phyloP scores from a whole-genome alignment of 345 rosid species.

The Citrus glauca region DNA sequence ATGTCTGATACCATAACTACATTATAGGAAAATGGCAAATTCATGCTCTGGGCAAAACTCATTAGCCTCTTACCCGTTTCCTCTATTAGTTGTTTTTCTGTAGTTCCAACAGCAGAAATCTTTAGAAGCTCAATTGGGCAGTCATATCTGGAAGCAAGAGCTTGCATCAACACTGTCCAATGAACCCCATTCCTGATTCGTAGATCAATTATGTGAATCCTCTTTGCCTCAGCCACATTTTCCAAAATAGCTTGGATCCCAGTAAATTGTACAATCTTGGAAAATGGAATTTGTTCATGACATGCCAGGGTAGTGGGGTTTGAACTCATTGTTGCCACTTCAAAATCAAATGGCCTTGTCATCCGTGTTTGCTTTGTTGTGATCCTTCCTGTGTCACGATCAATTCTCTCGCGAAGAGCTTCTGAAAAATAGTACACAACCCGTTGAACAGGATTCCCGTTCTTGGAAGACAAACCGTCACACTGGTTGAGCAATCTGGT shows the following conservation, averaged over 20 bases:
- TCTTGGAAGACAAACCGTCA: slow-evolving; percentile 20
- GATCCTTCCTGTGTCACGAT: slow-evolving; percentile 30
- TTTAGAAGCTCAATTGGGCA: slow-evolving; percentile 37
- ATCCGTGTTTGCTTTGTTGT: not conserved
- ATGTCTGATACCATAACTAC: slow-evolving; percentile 33
- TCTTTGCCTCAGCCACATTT: slow-evolving; percentile 33
- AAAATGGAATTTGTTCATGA: slow-evolving; percentile 31
- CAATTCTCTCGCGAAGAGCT: slow-evolving; percentile 45
- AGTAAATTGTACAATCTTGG: slow-evolving; percentile 28
- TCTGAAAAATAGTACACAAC: slow-evolving; percentile 37
- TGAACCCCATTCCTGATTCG: slow-evolving; percentile 33
- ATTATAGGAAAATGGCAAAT: slow-evolving; percentile 36
- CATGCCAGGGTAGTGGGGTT: slow-evolving; percentile 20
- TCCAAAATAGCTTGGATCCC: slow-evolving; percentile 48
- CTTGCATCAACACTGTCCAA: slow-evolving; percentile 48
- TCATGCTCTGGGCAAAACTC: slow-evolving; percentile 34
- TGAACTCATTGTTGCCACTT: slow-evolving; percentile 7
- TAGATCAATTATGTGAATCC: slow-evolving; percentile 41
- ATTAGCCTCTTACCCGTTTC: slow-evolving; percentile 36
- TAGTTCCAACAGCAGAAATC: slow-evolving; percentile 39
- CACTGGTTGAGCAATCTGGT: slow-evolving; percentile 36
- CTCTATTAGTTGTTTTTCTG: slow-evolving; percentile 15
- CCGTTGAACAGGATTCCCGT: slow-evolving; percentile 43
- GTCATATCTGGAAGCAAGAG: slow-evolving; percentile 30
- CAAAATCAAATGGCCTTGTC: slow-evolving; percentile 5